These are phyloP conservation scores for Chlamydomonas incerta DNA, from an alignment of 139 green algal genomes.

Conservation along the genomic window DNA sequence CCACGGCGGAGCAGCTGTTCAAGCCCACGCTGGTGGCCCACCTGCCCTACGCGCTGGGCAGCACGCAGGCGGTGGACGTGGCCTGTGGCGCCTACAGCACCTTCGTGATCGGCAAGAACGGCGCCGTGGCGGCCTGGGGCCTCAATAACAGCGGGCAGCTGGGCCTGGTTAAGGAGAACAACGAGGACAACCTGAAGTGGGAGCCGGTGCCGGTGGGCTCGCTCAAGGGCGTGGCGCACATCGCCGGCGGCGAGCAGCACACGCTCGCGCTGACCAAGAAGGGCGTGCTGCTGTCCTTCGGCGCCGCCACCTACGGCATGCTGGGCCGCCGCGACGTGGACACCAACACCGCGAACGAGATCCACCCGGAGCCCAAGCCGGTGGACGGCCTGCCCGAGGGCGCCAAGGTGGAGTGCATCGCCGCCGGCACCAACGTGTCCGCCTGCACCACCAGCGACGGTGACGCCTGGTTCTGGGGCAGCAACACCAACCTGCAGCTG, in stretches of 20 bases:
- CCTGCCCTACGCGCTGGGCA: slow-evolving; percentile 19
- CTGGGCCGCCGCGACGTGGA: slow-evolving; percentile 74
- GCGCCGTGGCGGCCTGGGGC: slow-evolving; percentile 80
- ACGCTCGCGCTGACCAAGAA: slow-evolving; percentile 77
- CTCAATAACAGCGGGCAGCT: slow-evolving; percentile 96
- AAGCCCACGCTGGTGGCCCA: slow-evolving; percentile 47
- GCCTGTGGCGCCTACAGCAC: slow-evolving; percentile 72
- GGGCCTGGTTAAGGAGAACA: slow-evolving; percentile 50
- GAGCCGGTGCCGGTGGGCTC: slow-evolving; percentile 54
- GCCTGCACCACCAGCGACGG: slow-evolving; percentile 64
- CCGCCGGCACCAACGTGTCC: slow-evolving; percentile 75
- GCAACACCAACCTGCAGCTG: slow-evolving; percentile 83
- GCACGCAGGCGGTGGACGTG: slow-evolving; percentile 9
- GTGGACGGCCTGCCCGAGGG: slow-evolving; percentile 65
- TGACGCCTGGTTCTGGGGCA: slow-evolving; percentile 80
- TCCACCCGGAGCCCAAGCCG: slow-evolving; percentile 26
- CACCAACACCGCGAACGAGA: slow-evolving; percentile 56
- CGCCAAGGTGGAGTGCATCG: slow-evolving; percentile 32
- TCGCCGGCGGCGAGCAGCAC: slow-evolving; percentile 88
- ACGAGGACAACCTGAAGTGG: slow-evolving; percentile 51
- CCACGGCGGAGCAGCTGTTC: slow-evolving; percentile 56
- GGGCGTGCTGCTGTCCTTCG: slow-evolving; percentile 76
- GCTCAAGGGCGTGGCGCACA: slow-evolving; percentile 49
- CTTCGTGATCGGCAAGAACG: slow-evolving; percentile 72
- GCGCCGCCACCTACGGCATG: slow-evolving; percentile 85